phyloP scores from a whole-genome alignment of 169 alveolate species.

The Sarcocystis neurona region DNA sequence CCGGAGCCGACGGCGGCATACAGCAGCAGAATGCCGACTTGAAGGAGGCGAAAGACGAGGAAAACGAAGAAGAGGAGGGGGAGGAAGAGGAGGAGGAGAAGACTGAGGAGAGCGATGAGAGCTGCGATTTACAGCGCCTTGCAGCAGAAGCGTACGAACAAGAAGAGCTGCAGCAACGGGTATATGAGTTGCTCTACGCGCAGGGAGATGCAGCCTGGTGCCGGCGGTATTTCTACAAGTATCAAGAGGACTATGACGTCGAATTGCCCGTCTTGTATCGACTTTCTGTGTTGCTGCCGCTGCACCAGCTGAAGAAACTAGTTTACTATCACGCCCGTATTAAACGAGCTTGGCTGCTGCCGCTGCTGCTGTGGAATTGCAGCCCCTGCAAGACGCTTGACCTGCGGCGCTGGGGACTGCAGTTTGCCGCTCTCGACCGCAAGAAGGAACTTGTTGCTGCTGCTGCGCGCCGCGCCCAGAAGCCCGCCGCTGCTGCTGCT shows the following conservation, averaged over 20 bases:
- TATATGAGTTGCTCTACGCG: constrained; percentile 23
- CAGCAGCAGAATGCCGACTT: too few relatives aligned
- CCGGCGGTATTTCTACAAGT: constrained; percentile 23
- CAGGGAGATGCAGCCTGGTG: constrained; percentile 31
- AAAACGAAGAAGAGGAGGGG: too few relatives aligned
- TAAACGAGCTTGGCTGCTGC: constrained; percentile 9
- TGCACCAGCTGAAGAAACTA: constrained; percentile 14
- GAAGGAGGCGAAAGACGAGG: too few relatives aligned
- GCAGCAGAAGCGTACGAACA: background rate
- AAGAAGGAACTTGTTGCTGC: background rate
- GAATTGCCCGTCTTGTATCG: background rate
- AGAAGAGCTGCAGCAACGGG: constrained; percentile 17
- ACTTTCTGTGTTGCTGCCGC: constrained; percentile 20
- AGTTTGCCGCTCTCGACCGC: constrained; percentile 17
- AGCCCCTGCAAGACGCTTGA: background rate
- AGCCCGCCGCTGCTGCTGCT: background rate
- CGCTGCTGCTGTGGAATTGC: constrained; percentile 2
- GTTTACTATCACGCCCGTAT: constrained; percentile 17
- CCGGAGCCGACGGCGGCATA: too few relatives aligned
- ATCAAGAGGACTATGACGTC: constrained; percentile 12
- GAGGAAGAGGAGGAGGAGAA: too few relatives aligned
- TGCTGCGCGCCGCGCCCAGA: background rate
- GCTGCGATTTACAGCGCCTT: too few relatives aligned
- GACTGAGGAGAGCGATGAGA: too few relatives aligned
- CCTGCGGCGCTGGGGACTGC: constrained; percentile 11